Base-by-base conservation (phyloP, 2,329 filamentous ascomycete species). In the Lachnum nothofagi region DNA sequence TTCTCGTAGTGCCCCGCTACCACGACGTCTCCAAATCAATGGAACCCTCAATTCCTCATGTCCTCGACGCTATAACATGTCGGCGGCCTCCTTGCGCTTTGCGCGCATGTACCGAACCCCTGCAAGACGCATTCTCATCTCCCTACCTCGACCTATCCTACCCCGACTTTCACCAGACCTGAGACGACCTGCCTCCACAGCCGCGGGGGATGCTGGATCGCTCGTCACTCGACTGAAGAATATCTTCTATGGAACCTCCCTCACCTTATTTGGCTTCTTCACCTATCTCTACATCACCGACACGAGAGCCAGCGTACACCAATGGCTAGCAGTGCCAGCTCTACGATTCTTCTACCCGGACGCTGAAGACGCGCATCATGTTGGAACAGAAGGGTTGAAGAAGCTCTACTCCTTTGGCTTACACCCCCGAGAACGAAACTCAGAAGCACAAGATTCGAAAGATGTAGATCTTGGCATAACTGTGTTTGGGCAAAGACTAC, bases 281-380 rank as follows among this genome's bases (percentile, higher is more conserved):
- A 69, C 73, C 37, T 88, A 85, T 65, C 68, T 86, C 54, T 89
- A 89, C 63, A 69, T 73, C n/a, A 89, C 85, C 46, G 86, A 90
- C 65, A 89, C 85, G 5, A 75, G 86, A 53, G 82, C 85, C 35
- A 85, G 81, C 49, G 63, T 83, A 50, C 85, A 91, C 67, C 78
- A 77, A 60, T 88, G 80, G 68, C 67, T 85, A 24, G 73, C 85
- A 12, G 83, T 86, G 2, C 86, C 78, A 0, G 63, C 82, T 16
- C 64, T 93, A 4, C 83, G 88, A 42, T 69, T 75, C 44, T 49
- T 87, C 49, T 85, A 80, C 66, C 76, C 84, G 4, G 87, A 93
- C 60, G 86, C 86, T 49, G 93, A 98, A 68, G 89, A 95, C 33
- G 93, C 91, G n/a, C 93, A 98, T 66, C 85, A 94, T 63, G 74